These are phyloP conservation scores for Euptelea pleiosperma DNA, from an alignment of 164 flowering plant genomes.

Conservation along the genomic window DNA sequence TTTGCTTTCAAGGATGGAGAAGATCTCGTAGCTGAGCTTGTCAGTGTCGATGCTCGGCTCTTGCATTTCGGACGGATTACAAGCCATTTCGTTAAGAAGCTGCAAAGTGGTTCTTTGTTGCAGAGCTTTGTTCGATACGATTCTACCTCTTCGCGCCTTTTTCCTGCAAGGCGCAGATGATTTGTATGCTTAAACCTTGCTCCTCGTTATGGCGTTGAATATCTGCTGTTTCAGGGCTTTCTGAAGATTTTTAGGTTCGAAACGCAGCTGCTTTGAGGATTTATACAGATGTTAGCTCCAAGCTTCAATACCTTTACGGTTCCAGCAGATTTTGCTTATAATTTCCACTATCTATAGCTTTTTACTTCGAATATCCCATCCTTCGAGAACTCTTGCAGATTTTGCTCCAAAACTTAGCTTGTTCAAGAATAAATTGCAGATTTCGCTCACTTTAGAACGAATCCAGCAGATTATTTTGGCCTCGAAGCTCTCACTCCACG, in stretches of 20 bases:
- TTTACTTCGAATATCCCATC: background rate
- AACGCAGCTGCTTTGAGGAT: too few species aligned
- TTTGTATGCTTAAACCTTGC: background rate
- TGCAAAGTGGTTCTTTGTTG: background rate
- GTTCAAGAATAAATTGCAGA: too few species aligned
- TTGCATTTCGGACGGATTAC: constrained; percentile 36
- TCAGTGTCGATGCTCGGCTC: constrained; percentile 82
- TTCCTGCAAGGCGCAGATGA: too few species aligned
- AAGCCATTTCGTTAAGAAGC: constrained; percentile 14
- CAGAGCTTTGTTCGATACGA: background rate
- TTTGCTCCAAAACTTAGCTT: background rate
- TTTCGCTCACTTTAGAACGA: too few species aligned
- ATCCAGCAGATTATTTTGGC: background rate
- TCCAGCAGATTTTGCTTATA: too few species aligned
- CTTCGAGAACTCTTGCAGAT: background rate
- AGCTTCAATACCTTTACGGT: background rate
- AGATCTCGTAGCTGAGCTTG: constrained; percentile 81
- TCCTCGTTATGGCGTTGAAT: too few species aligned
- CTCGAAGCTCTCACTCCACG: too few species aligned
- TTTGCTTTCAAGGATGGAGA: constrained; percentile 78
- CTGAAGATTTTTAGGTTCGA: too few species aligned
- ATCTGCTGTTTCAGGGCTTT: background rate
- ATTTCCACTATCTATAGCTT: background rate
- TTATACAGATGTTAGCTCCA: too few species aligned
- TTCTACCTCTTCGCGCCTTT: background rate